Evolutionary conservation across 345 rosid genomes (phyloP).

Genomic region (Dipteronia dyeriana): DNA sequence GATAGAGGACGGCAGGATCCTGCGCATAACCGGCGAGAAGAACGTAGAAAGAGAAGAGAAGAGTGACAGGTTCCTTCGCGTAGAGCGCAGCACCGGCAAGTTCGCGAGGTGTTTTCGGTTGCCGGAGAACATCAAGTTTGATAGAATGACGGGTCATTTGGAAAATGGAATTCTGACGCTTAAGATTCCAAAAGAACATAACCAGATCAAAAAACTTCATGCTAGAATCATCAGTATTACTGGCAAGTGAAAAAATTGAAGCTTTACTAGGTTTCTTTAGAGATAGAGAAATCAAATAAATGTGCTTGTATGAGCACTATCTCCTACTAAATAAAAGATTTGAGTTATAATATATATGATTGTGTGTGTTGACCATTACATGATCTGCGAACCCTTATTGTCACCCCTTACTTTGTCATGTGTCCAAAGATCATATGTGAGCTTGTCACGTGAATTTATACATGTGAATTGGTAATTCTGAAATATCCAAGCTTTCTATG

Average conservation of each 20-base stretch:
- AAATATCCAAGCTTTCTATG: no score
- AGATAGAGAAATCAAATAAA: neutral
- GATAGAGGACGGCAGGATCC: constrained; percentile 31
- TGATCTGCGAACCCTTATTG: no score
- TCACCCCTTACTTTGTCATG: no score
- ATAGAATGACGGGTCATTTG: constrained; percentile 22
- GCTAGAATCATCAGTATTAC: constrained; percentile 7
- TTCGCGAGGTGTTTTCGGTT: constrained; percentile 31
- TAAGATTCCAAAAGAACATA: constrained; percentile 30
- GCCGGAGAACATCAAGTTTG: constrained; percentile 32
- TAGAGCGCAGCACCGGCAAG: constrained; percentile 29
- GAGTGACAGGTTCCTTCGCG: constrained; percentile 23
- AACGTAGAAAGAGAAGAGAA: constrained; percentile 30
- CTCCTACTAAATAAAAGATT: neutral
- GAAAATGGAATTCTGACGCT: constrained; percentile 42
- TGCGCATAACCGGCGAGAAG: constrained; percentile 38
- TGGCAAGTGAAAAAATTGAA: neutral
- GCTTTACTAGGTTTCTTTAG: neutral
- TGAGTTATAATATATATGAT: neutral
- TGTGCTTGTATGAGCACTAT: neutral
- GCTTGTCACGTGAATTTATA: no score
- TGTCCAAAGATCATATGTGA: no score
- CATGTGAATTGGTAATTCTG: no score
- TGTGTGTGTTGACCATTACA: no score
- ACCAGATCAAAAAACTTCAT: constrained; percentile 8